phyloP scores from a whole-genome alignment of 202 grass and related monocot species.

The Sporobolus alterniflorus region DNA sequence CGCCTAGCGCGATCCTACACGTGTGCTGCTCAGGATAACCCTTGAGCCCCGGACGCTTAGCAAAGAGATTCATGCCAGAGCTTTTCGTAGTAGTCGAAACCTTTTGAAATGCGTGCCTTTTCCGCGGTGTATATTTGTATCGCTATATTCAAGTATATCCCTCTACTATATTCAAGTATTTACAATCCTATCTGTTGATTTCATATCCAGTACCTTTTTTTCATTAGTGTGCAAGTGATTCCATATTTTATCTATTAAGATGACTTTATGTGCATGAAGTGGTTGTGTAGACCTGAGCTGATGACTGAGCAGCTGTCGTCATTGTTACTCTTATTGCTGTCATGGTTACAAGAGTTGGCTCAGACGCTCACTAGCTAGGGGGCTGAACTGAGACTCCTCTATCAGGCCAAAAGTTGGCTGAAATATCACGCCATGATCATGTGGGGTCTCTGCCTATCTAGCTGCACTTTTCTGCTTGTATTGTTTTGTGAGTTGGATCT shows the following conservation, averaged over 20 bases:
- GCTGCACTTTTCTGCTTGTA: not conserved
- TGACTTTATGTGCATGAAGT: not conserved
- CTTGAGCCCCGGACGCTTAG: not conserved
- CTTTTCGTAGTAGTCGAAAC: slow-evolving; percentile 28
- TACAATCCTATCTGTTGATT: not conserved
- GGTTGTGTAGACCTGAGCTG: not conserved
- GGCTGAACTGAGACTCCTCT: not conserved
- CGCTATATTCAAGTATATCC: slow-evolving; percentile 1
- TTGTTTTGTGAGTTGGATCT: not conserved
- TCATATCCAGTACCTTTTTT: not conserved
- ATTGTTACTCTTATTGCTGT: not conserved
- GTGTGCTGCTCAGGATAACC: slow-evolving; percentile 24
- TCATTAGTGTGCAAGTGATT: not conserved
- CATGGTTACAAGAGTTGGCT: slow-evolving; percentile 4
- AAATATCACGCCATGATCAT: slow-evolving; percentile 32
- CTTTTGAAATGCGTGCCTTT: not conserved
- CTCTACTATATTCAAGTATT: too few species aligned
- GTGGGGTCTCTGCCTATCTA: not conserved
- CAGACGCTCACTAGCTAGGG: too few species aligned
- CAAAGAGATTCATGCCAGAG: not conserved
- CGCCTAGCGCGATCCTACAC: slow-evolving; percentile 11
- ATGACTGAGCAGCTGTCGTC: not conserved
- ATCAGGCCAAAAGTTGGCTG: slow-evolving; percentile 8
- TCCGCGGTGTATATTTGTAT: not conserved
- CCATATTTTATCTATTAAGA: not conserved